These are phyloP conservation scores for Yarrowia sp. DNA, from an alignment of 805 yeast species.

Conservation along the genomic window DNA sequence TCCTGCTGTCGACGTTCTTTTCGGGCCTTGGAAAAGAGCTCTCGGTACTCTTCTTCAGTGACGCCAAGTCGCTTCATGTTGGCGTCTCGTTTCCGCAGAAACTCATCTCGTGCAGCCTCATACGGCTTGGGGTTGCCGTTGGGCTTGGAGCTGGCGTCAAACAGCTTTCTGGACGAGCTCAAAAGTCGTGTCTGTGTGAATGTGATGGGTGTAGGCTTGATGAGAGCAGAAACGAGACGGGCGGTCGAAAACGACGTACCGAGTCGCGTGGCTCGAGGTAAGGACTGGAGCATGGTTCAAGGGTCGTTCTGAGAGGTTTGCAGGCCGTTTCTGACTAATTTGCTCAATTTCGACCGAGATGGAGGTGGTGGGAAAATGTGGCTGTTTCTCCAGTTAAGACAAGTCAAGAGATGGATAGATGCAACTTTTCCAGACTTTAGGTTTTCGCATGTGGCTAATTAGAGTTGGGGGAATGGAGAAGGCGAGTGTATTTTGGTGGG, in stretches of 20 bases:
- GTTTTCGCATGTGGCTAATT: neutral
- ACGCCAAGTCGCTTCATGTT: conserved; percentile 26
- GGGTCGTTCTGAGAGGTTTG: too few species aligned
- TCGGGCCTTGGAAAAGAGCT: conserved; percentile 12
- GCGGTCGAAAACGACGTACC: neutral
- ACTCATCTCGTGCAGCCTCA: conserved; percentile 19
- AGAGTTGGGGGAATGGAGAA: neutral
- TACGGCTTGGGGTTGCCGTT: conserved; percentile 6
- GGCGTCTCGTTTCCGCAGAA: neutral
- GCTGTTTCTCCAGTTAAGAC: neutral
- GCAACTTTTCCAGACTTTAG: neutral
- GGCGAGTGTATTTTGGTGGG: too few species aligned
- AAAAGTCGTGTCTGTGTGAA: neutral
- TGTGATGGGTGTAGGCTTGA: neutral
- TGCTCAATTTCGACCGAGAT: neutral
- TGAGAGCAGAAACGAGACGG: neutral
- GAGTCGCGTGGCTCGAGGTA: neutral
- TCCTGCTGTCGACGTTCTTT: conserved; percentile 26
- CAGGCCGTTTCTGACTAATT: conserved; percentile 22
- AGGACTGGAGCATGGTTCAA: neutral
- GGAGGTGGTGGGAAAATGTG: neutral
- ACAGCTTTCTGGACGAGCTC: neutral
- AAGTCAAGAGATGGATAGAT: neutral
- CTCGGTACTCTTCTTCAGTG: conserved; percentile 12
- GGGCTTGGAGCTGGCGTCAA: too few species aligned